Evolutionary conservation across 345 rosid genomes (phyloP), one percentile per base, ranked within the genome.

Genomic region (Moricandia arvensis): DNA sequence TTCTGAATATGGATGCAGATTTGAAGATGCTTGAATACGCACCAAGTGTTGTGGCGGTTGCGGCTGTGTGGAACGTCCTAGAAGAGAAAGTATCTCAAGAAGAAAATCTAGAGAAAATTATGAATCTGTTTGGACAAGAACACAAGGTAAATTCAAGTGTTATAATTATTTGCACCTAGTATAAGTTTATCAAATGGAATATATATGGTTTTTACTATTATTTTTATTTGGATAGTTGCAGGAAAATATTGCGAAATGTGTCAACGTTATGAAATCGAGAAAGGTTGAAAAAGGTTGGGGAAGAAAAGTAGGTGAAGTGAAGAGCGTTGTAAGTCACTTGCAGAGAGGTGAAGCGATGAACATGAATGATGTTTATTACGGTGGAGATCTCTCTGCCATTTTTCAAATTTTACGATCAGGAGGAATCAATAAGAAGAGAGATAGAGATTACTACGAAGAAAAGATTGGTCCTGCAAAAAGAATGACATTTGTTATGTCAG

Each of bases 21-120:
- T 27, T 73, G 38, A 64, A 75, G 29, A 68, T 88, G 79, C 51
- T 81, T 79, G 76, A 63, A 15, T 87, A 74, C 66, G 74, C 86
- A 58, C 94, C 93, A 59, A 87, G 91, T 69, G 71, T 84, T 67
- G 79, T 82, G 18, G 89, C 90, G 0, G 59, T 57, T 24, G 76
- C 93, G 6, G 86, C 90, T 33, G 55, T 91, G 5, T 80, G 83
- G 80, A 82, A 66, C 37, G 41, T 77, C 41, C 7, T 87, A n/a
- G 84, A 84, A 21, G 88, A 84, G 16, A 27, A 27, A 0, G 1
- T 0, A 0, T 3, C 15, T 43, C 11, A 17, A 21, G 35, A 10
- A 3, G 76, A 58, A 0, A 76, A 51, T 1, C 2, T 76, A 37
- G 69, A n/a, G 45, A 9, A 0, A 13, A 12, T 79, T 2, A 68